Evolutionary conservation across 768 basidiomycete genomes (phyloP).

Genomic region (Amanita subjunquillea): DNA sequence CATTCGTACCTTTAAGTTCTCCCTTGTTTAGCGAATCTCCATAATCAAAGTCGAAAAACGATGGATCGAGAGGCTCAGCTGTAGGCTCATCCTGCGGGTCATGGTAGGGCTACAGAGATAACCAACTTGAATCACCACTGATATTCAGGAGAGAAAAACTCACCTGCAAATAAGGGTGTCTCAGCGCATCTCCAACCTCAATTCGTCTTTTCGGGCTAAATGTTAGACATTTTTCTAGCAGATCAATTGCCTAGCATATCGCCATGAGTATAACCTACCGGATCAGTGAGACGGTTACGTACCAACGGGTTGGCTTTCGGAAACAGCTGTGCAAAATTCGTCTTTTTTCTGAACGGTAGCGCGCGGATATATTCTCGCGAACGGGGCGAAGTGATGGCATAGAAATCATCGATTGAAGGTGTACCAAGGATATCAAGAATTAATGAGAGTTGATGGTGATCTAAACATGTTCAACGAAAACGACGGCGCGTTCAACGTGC

Average conservation of each 20-base stretch:
- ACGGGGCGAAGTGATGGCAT: slow-evolving; percentile 76
- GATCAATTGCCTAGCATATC: neutral
- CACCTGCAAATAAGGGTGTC: slow-evolving; percentile 51
- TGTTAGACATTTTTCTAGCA: slow-evolving; percentile 26
- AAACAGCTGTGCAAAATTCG: slow-evolving; percentile 62
- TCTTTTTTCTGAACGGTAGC: slow-evolving; percentile 71
- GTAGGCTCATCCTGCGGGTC: slow-evolving; percentile 86
- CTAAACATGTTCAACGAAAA: neutral
- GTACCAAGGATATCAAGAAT: slow-evolving; percentile 88
- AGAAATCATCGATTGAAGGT: slow-evolving; percentile 83
- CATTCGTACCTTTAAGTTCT: slow-evolving; percentile 2
- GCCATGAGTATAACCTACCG: slow-evolving; percentile 38
- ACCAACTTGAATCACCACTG: slow-evolving; percentile 13
- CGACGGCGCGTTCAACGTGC: neutral
- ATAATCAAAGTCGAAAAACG: slow-evolving; percentile 83
- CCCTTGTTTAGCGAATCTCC: slow-evolving; percentile 2
- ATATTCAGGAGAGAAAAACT: slow-evolving; percentile 55
- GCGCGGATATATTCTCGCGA: slow-evolving; percentile 85
- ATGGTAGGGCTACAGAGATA: slow-evolving; percentile 23
- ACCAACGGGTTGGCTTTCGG: slow-evolving; percentile 68
- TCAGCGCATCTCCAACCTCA: slow-evolving; percentile 73
- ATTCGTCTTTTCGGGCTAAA: slow-evolving; percentile 84
- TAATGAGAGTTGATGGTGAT: slow-evolving; percentile 66
- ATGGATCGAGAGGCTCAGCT: slow-evolving; percentile 68
- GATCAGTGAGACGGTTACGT: slow-evolving; percentile 63